Evolutionary conservation across 108 stramenopile genomes (phyloP), one percentile per base, ranked within the genome.

Genomic region (Nitzschia putrida): DNA sequence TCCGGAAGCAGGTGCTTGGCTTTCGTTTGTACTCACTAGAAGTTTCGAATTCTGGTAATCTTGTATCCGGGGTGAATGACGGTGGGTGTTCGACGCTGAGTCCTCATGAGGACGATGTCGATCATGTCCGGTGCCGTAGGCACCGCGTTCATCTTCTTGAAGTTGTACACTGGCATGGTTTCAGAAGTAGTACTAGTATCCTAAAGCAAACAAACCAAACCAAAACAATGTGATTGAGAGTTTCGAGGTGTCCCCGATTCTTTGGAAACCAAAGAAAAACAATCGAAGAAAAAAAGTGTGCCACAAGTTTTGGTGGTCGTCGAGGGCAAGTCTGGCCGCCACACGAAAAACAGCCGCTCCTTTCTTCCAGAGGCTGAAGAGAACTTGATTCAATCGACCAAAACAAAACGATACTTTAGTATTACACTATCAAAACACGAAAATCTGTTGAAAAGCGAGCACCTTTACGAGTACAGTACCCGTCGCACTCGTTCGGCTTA

Each of bases 51-150:
- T 55, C 96, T 76, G 13, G 86, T 85, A 71, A 99, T 99, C 68
- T 97, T 95, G 91, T 98, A 99, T 0, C 97, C 96, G n/a, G 98
- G 99, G 66, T 99, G 99, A 57, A 99, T 81, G 14, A 98, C 97
- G 3, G 99, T 98, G 6, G 99, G 98, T 7, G 98, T 99, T 66
- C 90, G 88, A 25, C 99, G 81, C 70, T 98, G 97, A 8, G 97
- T 98, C 47, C 97, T 78, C 57, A 95, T 96, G 42, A 99, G 76
- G 25, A 99, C 97, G 69, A 98, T 98, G 81, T 99, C 99, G 61
- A 99, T 85, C 40, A 99, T 77, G 51, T 98, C 98, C 49, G 84
- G 74, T 14, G 99, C 97, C 56, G 86, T 64, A 26, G 98, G 98
- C 84, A 99, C 97, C 12, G 99, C 91, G 57, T 75, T 80, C 85